Percentiles rank a stretch among this genome's conserved stretches.
These are phyloP conservation scores for Suillus placidus DNA, from an alignment of 768 basidiomycete species.

Conservation along the genomic window DNA sequence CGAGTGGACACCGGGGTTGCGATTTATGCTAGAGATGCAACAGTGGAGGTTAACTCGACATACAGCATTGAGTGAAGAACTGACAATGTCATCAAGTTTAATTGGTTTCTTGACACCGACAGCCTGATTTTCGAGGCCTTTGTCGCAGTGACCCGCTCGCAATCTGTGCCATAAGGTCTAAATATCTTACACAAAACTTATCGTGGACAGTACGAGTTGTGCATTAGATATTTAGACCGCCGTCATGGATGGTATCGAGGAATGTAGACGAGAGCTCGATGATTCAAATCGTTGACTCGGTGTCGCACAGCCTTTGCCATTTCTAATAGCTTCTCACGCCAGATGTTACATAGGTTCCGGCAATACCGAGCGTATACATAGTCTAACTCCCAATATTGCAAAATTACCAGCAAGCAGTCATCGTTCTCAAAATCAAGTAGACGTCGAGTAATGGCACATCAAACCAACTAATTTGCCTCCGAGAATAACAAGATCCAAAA, in stretches of 20 bases:
- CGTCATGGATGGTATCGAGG: background rate
- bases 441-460: background rate
- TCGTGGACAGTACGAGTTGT: background rate
- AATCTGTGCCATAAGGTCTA: background rate
- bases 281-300: background rate
- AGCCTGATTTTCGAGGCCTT: background rate
- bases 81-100: background rate
- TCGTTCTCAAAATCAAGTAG: too few relatives aligned
- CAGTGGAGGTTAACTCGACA: background rate
- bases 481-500: background rate
- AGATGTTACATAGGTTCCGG: too few relatives aligned
- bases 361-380: too few relatives aligned
- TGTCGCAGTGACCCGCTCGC: background rate
- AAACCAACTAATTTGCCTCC: background rate
- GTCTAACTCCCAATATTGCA: too few relatives aligned
- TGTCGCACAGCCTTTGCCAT: too few relatives aligned
- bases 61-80: background rate
- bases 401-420: too few relatives aligned
- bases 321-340: too few relatives aligned
- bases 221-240: background rate
- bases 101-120: background rate
- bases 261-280: background rate
- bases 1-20: background rate
- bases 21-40: background rate
- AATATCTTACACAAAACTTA: background rate